phyloP scores from a whole-genome alignment of 1,284 basidiomycete species.

The Rhodofomes roseus region DNA sequence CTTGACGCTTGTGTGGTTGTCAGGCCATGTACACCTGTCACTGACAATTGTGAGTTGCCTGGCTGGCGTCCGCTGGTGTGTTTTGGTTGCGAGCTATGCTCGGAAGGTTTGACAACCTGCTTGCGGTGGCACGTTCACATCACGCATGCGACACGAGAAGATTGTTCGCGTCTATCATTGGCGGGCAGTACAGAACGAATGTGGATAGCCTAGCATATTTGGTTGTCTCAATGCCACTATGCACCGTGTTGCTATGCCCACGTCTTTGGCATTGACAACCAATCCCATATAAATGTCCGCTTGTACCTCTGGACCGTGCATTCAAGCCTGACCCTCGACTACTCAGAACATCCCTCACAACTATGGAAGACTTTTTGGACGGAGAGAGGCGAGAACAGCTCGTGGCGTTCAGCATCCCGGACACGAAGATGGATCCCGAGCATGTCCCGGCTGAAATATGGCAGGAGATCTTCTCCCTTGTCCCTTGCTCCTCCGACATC shows the following conservation, averaged over 20 bases:
- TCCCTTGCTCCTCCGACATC: conserved; percentile 30
- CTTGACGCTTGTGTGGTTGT: too few relatives aligned
- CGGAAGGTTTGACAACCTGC: too few relatives aligned
- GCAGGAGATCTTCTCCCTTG: conserved; percentile 28
- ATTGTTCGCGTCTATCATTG: neutral
- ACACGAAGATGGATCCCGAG: conserved; percentile 9
- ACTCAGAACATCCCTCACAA: neutral
- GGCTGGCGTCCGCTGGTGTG: too few relatives aligned
- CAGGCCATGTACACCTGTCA: too few relatives aligned
- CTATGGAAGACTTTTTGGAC: neutral
- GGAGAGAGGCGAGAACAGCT: neutral
- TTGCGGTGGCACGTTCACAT: too few relatives aligned
- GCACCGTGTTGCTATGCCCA: too few relatives aligned
- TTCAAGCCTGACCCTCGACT: neutral
- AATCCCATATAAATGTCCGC: neutral
- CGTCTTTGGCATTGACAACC: too few relatives aligned
- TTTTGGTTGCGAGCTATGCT: too few relatives aligned
- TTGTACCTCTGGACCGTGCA: neutral
- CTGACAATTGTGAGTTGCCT: too few relatives aligned
- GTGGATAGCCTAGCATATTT: neutral
- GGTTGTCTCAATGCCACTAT: neutral
- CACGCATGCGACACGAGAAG: too few relatives aligned
- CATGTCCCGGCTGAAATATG: conserved; percentile 27
- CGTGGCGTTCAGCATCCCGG: neutral
- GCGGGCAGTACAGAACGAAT: neutral